Evolutionary conservation across 805 yeast genomes (phyloP).

Genomic region (Saccharomycopsis capsularis): DNA sequence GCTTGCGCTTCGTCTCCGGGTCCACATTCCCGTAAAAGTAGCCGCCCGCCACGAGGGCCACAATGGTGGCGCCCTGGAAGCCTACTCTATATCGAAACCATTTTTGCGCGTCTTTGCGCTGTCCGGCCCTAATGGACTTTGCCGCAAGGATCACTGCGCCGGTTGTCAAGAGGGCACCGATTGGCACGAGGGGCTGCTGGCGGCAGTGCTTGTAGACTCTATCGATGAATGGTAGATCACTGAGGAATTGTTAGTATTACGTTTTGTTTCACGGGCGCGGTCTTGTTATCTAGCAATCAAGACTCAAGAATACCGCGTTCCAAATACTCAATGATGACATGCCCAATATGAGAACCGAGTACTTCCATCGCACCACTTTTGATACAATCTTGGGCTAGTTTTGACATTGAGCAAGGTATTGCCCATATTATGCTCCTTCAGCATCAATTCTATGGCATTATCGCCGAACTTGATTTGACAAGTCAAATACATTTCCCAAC

Average conservation of each 20-base stretch:
- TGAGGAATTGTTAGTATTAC: constrained; percentile 15
- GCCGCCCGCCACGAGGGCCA: constrained; percentile 79
- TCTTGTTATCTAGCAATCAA: too few relatives aligned
- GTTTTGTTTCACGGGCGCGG: too few relatives aligned
- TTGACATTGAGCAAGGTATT: too few relatives aligned
- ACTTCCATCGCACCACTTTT: too few relatives aligned
- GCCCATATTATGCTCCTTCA: too few relatives aligned
- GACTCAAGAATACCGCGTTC: too few relatives aligned
- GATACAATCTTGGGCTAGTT: too few relatives aligned
- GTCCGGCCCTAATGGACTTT: constrained; percentile 63
- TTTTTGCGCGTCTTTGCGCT: constrained; percentile 67
- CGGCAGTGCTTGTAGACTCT: constrained; percentile 57
- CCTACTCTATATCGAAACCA: constrained; percentile 90
- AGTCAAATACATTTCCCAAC: too few relatives aligned
- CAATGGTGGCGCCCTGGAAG: constrained; percentile 75
- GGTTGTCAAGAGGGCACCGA: constrained; percentile 72
- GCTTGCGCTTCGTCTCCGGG: constrained; percentile 38
- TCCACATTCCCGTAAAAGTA: constrained; percentile 45
- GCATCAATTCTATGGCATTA: too few relatives aligned
- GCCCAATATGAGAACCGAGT: too few relatives aligned
- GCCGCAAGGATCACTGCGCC: constrained; percentile 80
- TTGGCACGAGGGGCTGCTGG: constrained; percentile 85
- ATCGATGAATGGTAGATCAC: constrained; percentile 43
- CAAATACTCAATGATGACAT: too few relatives aligned
- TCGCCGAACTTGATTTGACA: too few relatives aligned